Percentiles rank a stretch among this genome's conserved stretches.
Evolutionary conservation across 1,139 yeast species (phyloP).

Genomic region (Hyphopichia fennica): DNA sequence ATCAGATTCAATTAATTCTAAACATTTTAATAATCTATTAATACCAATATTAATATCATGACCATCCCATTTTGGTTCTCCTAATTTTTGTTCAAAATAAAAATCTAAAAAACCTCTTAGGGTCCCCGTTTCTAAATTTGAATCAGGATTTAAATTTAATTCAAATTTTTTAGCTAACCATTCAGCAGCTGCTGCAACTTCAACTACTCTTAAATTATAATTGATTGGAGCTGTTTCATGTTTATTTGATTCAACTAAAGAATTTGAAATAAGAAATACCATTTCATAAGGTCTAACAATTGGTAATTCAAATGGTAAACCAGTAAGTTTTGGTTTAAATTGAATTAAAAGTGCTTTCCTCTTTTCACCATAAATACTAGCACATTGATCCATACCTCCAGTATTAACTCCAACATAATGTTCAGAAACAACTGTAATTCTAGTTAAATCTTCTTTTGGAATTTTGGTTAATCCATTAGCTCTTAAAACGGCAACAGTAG

Average conservation of each 20-base stretch:
- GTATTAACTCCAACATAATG: conserved; percentile 74
- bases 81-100: conserved; percentile 36
- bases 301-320: conserved; percentile 59
- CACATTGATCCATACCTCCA: conserved; percentile 81
- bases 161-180: conserved; percentile 51
- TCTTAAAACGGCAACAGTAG: conserved; percentile 57
- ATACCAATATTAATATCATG: conserved; percentile 46
- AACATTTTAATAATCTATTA: conserved; percentile 37
- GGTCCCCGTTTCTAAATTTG: conserved; percentile 62
- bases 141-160: conserved; percentile 47
- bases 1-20: conserved; percentile 40
- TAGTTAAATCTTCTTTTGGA: conserved; percentile 54
- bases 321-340: conserved; percentile 60
- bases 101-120: conserved; percentile 64
- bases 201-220: conserved; percentile 71
- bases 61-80: conserved; percentile 47
- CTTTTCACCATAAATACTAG: conserved; percentile 65
- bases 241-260: conserved; percentile 63
- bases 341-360: conserved; percentile 61
- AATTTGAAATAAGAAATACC: conserved; percentile 62
- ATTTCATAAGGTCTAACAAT: conserved; percentile 40
- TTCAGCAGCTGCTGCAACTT: conserved; percentile 64
- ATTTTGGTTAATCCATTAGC: conserved; percentile 50
- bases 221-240: conserved; percentile 69
- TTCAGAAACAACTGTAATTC: conserved; percentile 66